Evolutionary conservation across 768 basidiomycete species (phyloP).

Genomic region (Sporobolomyces roseus): DNA sequence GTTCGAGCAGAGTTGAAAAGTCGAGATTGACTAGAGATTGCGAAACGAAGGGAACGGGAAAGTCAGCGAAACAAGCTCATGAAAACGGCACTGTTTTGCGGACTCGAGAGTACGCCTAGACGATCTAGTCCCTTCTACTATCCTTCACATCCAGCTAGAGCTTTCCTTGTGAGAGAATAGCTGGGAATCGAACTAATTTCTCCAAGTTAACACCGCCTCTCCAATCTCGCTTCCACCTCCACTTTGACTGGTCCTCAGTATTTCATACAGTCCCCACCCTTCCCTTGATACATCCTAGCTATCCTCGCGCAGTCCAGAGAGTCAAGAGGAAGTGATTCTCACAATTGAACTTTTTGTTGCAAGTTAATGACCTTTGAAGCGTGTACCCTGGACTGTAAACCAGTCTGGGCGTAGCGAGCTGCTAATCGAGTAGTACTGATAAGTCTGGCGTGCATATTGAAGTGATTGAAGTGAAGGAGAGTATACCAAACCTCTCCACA

Average conservation of each 20-base stretch:
- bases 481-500: background rate
- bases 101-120: too few species aligned
- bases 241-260: too few species aligned
- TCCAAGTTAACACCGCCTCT: too few species aligned
- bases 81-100: too few species aligned
- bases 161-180: too few species aligned
- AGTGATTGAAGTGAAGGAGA: background rate
- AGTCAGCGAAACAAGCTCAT: background rate
- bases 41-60: background rate
- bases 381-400: slow-evolving; percentile 10
- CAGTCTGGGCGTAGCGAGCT: slow-evolving; percentile 8
- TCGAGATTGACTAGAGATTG: background rate
- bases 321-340: background rate
- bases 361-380: background rate
- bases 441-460: slow-evolving; percentile 26
- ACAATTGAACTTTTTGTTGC: background rate
- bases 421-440: slow-evolving; percentile 6
- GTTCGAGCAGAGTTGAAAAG: slow-evolving; percentile 2
- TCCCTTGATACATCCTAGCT: background rate
- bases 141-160: too few species aligned
- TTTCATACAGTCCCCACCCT: background rate
- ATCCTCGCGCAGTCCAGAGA: background rate
- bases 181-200: too few species aligned
- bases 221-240: too few species aligned
- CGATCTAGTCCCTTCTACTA: too few species aligned